These are phyloP conservation scores for Tuber magnatum DNA, from an alignment of 495 filamentous ascomycete genomes.

Conservation along the genomic window DNA sequence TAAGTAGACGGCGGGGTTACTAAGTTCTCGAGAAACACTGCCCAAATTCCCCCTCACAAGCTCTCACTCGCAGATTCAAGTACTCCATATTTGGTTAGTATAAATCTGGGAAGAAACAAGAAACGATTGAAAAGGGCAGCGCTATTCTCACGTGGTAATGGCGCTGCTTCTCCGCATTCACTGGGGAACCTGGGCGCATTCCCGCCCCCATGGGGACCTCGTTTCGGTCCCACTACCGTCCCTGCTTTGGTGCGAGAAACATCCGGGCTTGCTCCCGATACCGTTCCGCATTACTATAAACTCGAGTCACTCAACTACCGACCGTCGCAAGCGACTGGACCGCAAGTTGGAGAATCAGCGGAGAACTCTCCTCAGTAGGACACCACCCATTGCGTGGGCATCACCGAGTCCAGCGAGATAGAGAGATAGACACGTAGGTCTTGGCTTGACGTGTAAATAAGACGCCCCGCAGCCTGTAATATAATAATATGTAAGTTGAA, in stretches of 20 bases:
- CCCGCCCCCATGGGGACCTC: not conserved
- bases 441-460: not conserved
- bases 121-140: not conserved
- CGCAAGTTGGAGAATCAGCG: not conserved
- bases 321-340: not conserved
- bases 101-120: not conserved
- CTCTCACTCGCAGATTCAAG: not conserved
- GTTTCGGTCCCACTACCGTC: not conserved
- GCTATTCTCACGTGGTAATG: not conserved
- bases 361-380: not conserved
- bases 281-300: not conserved
- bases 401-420: not conserved
- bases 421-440: not conserved
- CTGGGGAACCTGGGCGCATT: not conserved
- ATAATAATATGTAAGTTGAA: not conserved
- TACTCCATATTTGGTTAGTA: not conserved
- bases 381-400: not conserved
- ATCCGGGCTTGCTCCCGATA: not conserved
- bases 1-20: not conserved
- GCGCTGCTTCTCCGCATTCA: not conserved
- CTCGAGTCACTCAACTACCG: not conserved
- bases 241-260: not conserved
- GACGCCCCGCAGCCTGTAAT: not conserved
- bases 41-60: not conserved
- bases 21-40: not conserved